phyloP scores from a whole-genome alignment of 176 grass and related monocot species.

The Aechmea fasciata region DNA sequence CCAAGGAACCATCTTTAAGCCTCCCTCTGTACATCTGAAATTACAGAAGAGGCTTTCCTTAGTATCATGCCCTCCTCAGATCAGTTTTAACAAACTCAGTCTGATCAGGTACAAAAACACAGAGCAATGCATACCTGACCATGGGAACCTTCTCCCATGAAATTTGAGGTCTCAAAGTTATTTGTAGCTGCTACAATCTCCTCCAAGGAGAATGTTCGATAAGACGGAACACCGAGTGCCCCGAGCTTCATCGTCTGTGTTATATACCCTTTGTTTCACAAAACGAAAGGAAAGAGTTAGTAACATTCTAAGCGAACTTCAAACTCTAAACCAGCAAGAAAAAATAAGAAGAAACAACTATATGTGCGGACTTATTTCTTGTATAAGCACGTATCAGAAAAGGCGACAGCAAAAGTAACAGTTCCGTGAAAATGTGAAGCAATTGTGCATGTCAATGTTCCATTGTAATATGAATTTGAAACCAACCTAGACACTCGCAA shows the following conservation, averaged over 20 bases:
- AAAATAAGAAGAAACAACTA: not conserved
- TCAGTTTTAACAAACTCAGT: not conserved
- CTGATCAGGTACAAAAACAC: not conserved
- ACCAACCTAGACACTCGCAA: not conserved
- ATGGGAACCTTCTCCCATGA: slow-evolving; percentile 63
- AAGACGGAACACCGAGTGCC: slow-evolving; percentile 71
- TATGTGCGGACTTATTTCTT: not conserved
- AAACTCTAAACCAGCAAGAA: slow-evolving; percentile 3
- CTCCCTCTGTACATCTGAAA: slow-evolving; percentile 69
- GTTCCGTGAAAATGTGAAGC: not conserved
- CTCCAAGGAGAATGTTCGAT: slow-evolving; percentile 74
- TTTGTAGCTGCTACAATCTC: slow-evolving; percentile 82
- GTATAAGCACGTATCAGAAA: not conserved
- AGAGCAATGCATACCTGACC: slow-evolving; percentile 42
- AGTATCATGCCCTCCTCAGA: not conserved
- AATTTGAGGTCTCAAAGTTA: slow-evolving; percentile 81
- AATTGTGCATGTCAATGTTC: not conserved
- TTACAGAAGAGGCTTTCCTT: slow-evolving; percentile 2
- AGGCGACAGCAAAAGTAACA: not conserved
- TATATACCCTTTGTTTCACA: slow-evolving; percentile 59
- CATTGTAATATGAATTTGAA: not conserved
- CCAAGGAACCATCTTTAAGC: slow-evolving; percentile 56
- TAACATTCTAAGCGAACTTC: slow-evolving; percentile 2
- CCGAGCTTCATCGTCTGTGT: slow-evolving; percentile 79
- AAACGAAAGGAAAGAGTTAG: slow-evolving; percentile 12